A percentile compares a stretch with the other conserved stretches of the same genome.
Conservation (phyloP, 2,329 filamentous ascomycete species). For the Sporothrix curviconia region DNA sequence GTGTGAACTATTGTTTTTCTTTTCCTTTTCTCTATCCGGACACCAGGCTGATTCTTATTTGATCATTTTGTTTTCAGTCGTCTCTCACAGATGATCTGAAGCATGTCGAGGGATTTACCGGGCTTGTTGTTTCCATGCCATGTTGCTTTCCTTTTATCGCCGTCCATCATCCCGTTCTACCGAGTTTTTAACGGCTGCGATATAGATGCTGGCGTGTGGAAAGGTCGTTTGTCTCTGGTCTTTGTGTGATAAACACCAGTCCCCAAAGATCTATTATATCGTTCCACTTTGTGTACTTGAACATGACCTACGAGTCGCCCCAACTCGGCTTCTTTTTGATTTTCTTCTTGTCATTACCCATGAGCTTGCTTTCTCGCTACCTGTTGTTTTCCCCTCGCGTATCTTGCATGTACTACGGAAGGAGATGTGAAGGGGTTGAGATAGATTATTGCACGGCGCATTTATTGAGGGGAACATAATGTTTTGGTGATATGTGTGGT, state of each 20-base stretch:
- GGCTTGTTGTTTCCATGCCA: not conserved
- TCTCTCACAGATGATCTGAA: too few species aligned
- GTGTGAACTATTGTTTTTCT: too few species aligned
- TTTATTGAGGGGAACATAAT: not conserved
- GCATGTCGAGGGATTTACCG: not conserved
- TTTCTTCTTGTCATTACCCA: not conserved
- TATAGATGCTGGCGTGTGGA: not conserved
- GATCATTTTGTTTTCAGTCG: too few species aligned
- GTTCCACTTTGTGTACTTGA: too few species aligned
- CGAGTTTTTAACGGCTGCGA: not conserved
- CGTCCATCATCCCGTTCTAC: not conserved
- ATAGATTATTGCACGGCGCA: not conserved
- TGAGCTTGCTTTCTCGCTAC: not conserved
- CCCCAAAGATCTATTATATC: too few species aligned
- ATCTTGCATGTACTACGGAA: not conserved
- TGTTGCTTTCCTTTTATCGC: not conserved
- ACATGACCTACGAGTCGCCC: too few species aligned
- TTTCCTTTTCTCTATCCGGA: too few species aligned
- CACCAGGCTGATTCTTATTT: too few species aligned
- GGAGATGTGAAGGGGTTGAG: not conserved
- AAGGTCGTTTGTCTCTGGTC: too few species aligned
- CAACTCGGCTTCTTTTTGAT: not conserved
- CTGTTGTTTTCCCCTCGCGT: not conserved
- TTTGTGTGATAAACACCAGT: too few species aligned
- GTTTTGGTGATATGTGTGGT: too few species aligned